phyloP scores from a whole-genome alignment of 305 asterid species.

The Fraxinus angustifolia region DNA sequence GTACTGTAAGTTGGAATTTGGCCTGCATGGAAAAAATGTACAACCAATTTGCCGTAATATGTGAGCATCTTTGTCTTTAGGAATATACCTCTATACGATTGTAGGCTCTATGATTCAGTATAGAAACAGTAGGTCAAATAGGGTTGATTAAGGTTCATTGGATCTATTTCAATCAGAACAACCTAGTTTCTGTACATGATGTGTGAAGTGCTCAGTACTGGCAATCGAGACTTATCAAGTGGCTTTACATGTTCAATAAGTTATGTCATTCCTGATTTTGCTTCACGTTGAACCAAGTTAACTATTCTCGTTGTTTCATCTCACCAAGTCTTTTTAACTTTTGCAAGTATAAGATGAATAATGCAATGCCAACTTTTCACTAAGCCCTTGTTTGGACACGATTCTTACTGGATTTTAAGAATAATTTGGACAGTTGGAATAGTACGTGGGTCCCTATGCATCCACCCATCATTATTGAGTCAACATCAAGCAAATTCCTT shows the following conservation, averaged over 20 bases:
- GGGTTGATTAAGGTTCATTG: conserved; percentile 11
- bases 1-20: conserved; percentile 14
- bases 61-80: conserved; percentile 26
- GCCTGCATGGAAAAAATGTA: conserved; percentile 7
- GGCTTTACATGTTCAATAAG: conserved; percentile 11
- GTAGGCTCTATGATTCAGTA: conserved; percentile 30
- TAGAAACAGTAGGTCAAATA: neutral
- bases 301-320: neutral
- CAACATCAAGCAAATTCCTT: too few relatives aligned
- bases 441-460: too few relatives aligned
- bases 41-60: conserved; percentile 18
- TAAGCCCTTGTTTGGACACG: too few relatives aligned
- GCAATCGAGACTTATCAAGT: conserved; percentile 11
- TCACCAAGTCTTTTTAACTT: neutral
- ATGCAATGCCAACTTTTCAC: neutral
- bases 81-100: conserved; percentile 25
- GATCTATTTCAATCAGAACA: conserved; percentile 24
- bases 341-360: neutral
- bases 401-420: too few relatives aligned
- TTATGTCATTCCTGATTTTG: neutral
- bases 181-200: conserved; percentile 29
- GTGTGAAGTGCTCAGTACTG: conserved; percentile 18
- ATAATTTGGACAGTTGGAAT: too few relatives aligned
- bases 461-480: too few relatives aligned
- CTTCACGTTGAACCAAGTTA: neutral